Conservation (phyloP, 2,329 filamentous ascomycete species). For the Lachnellula arida region DNA sequence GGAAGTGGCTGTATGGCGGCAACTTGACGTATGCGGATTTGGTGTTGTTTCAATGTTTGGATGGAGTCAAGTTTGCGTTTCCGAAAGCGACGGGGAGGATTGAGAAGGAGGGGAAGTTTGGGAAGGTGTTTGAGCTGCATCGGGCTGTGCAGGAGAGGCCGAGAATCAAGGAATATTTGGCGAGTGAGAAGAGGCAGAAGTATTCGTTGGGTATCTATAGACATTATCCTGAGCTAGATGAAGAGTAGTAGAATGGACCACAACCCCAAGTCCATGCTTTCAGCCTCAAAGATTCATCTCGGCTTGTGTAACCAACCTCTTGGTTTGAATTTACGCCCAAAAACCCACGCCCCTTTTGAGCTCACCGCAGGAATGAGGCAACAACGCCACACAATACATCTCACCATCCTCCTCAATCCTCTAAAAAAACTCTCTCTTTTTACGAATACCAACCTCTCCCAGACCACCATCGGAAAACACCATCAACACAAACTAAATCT, state of each 20-base stretch:
- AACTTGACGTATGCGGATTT: conserved; percentile 64
- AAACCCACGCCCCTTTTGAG: no score
- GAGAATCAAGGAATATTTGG: conserved; percentile 64
- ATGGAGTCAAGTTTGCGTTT: conserved; percentile 59
- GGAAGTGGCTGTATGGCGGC: conserved; percentile 62
- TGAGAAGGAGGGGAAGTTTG: conserved; percentile 47
- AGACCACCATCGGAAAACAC: no score
- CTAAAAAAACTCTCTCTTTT: no score
- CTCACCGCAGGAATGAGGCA: no score
- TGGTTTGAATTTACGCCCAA: no score
- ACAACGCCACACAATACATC: no score
- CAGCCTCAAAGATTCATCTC: no score
- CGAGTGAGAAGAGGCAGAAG: conserved; percentile 55
- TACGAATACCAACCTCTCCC: no score
- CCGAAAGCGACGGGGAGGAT: conserved; percentile 58
- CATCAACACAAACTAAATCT: no score
- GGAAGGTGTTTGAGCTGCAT: conserved; percentile 59
- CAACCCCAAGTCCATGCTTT: no score
- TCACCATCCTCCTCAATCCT: no score
- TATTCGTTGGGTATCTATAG: conserved; percentile 66
- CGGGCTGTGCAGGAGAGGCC: conserved; percentile 57
- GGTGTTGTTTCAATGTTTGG: conserved; percentile 21
- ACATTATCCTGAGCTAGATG: conserved; percentile 68
- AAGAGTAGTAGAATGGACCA: neutral
- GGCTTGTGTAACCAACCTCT: no score